Conservation (phyloP, 2,329 filamentous ascomycete genomes). For the Paraphaeosphaeria sporulosa region DNA sequence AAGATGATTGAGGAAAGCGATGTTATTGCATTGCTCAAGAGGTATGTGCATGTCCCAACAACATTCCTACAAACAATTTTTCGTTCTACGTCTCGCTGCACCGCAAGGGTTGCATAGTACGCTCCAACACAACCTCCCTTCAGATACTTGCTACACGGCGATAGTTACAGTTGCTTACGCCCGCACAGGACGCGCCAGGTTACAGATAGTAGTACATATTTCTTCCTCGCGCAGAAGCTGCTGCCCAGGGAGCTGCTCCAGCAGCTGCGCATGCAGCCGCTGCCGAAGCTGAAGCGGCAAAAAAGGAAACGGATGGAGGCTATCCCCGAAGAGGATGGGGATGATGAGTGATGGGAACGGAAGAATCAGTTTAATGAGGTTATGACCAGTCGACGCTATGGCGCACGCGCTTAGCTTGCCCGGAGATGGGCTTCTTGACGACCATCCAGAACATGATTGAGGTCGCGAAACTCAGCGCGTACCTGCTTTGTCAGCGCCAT, state of each 20-base stretch:
- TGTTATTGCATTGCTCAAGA: conserved; percentile 80
- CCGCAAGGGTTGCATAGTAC: not conserved
- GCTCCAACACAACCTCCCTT: no score
- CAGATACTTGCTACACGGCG: not conserved
- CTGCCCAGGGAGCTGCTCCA: conserved; percentile 84
- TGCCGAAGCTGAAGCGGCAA: conserved; percentile 55
- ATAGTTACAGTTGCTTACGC: conserved; percentile 34
- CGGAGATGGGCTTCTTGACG: conserved; percentile 81
- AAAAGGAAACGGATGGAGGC: conserved; percentile 53
- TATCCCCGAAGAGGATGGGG: conserved; percentile 55
- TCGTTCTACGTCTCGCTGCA: not conserved
- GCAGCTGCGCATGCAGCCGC: conserved; percentile 72
- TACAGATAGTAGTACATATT: conserved; percentile 74
- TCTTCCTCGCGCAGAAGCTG: conserved; percentile 84
- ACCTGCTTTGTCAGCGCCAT: conserved; percentile 65
- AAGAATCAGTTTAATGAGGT: conserved; percentile 35
- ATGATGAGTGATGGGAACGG: conserved; percentile 41
- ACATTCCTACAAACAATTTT: no score
- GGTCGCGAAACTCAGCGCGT: conserved; percentile 82
- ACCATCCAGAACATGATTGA: conserved; percentile 98
- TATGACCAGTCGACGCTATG: conserved; percentile 77
- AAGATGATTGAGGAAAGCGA: conserved; percentile 89
- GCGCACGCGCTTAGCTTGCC: conserved; percentile 72
- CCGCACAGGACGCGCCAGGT: conserved; percentile 64
- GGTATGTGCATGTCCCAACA: conserved; percentile 63